Percentiles rank a stretch among this genome's conserved stretches.
Evolutionary conservation across 306 rosid genomes (phyloP).

Genomic region (Inga oerstediana): DNA sequence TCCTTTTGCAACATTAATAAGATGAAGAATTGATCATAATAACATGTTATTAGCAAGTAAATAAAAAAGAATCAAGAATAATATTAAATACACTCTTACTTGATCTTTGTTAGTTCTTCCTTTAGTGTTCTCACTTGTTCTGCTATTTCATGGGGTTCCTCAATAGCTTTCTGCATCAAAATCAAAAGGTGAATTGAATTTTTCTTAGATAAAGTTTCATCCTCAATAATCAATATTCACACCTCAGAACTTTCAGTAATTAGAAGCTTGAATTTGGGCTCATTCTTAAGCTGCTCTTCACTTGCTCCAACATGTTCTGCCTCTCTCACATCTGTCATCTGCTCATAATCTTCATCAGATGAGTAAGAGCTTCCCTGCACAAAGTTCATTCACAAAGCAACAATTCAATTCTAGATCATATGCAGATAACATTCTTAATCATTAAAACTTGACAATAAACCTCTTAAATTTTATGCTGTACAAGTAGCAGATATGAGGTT

Average conservation of each 20-base stretch:
- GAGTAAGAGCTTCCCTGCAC: not conserved
- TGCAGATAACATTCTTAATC: not conserved
- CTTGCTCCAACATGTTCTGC: not conserved
- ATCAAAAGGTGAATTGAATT: constrained; percentile 9
- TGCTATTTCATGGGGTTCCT: constrained; percentile 43
- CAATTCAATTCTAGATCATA: not conserved
- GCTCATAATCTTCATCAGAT: not conserved
- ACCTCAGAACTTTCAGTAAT: not conserved
- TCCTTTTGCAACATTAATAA: too few relatives aligned
- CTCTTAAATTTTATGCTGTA: not conserved
- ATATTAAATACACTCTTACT: constrained; percentile 34
- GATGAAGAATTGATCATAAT: not conserved
- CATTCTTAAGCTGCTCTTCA: not conserved
- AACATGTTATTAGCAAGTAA: not conserved
- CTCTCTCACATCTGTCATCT: not conserved
- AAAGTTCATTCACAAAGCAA: not conserved
- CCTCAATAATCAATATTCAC: not conserved
- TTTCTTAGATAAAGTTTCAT: not conserved
- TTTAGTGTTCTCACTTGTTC: constrained; percentile 63
- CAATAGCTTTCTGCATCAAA: constrained; percentile 53
- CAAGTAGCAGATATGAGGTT: not conserved
- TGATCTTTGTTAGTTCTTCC: constrained; percentile 58
- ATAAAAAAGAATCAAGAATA: not conserved
- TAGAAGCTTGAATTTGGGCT: not conserved
- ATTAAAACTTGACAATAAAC: not conserved